phyloP scores from a whole-genome alignment of 2,329 filamentous ascomycete species.

The Paecilomyces formosus region DNA sequence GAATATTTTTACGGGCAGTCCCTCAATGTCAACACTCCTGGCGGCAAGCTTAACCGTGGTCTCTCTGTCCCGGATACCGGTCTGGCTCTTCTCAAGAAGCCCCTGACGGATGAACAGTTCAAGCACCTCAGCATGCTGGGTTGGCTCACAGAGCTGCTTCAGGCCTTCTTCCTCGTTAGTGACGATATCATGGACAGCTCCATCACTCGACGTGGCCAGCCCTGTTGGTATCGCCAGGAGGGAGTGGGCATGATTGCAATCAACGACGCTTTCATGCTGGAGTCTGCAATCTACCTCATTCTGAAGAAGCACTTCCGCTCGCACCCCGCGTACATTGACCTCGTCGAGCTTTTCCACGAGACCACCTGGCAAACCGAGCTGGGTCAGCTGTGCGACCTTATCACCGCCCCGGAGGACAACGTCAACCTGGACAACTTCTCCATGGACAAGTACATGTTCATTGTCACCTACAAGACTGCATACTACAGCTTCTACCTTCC shows the following conservation, averaged over 20 bases:
- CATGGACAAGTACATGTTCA: slow-evolving; percentile 92
- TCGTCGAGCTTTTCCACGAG: slow-evolving; percentile 96
- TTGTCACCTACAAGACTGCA: slow-evolving; percentile 98
- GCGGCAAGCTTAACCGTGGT: slow-evolving; percentile 97
- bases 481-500: slow-evolving; percentile 99
- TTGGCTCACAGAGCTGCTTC: slow-evolving; percentile 96
- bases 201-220: slow-evolving; percentile 87
- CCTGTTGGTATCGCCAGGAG: slow-evolving; percentile 92
- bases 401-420: slow-evolving; percentile 90
- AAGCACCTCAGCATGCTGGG: slow-evolving; percentile 81
- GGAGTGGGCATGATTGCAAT: slow-evolving; percentile 93
- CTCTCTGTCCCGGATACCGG: slow-evolving; percentile 94
- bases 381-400: slow-evolving; percentile 86
- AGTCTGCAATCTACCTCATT: slow-evolving; percentile 80
- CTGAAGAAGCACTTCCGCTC: slow-evolving; percentile 89
- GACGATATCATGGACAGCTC: slow-evolving; percentile 98
- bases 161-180: slow-evolving; percentile 97
- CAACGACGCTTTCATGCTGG: slow-evolving; percentile 97
- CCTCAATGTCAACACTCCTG: slow-evolving; percentile 77
- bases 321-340: slow-evolving; percentile 80
- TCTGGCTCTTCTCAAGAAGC: slow-evolving; percentile 64
- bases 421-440: slow-evolving; percentile 94
- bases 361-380: slow-evolving; percentile 89
- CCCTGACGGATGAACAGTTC: slow-evolving; percentile 74
- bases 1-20: slow-evolving; percentile 45